Evolutionary conservation across 108 stramenopile genomes (phyloP), one percentile per base, ranked within the genome.

Genomic region (Chaetoceros muelleri): DNA sequence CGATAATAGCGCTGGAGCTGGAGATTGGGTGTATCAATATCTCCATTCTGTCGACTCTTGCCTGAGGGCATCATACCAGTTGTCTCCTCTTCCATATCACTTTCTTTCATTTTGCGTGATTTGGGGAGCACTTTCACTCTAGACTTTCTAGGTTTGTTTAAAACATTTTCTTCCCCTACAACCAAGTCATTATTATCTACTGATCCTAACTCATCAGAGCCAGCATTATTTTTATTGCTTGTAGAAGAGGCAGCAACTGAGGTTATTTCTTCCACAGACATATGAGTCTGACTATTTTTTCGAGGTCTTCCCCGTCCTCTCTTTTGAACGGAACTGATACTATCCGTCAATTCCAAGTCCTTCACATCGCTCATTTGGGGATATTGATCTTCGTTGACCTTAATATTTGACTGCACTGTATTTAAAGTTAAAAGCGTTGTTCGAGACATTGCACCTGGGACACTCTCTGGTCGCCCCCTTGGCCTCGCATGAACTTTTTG

Each of bases 1-100:
- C 72, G 54, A 52, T 84, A 90, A 53, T 84, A 90, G 30, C 74
- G 69, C 44, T 84, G 79, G 30, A 73, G 69, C 44, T 84, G 79
- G 23, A 90, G 48, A 57, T 84, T 76, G 2, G 49, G 21, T 19
- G 62, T 24, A 5, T 51, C 62, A 70, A 31, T 40, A 18, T 16
- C 23, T 49, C 48, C 48, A n/a, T n/a, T n/a, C n/a, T n/a, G n/a
- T n/a, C 17, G 44, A 17, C 10, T 44, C 17, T 17, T 44, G 7
- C 48, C 34, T 5, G 13, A 13, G 5, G 34, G 34, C 34, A 40
- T 40, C 34, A 40, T 40, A 40, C 34, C 34, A 5, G 34, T 40
- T 40, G 34, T 40, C 13, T 40, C 34, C 5, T 13, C 34, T 40
- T 40, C 34, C 34, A 40, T 10, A 10, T 40, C 34, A 10, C 8